phyloP scores from a whole-genome alignment of 2,329 filamentous ascomycete species.

The Cladorrhinum sp. region DNA sequence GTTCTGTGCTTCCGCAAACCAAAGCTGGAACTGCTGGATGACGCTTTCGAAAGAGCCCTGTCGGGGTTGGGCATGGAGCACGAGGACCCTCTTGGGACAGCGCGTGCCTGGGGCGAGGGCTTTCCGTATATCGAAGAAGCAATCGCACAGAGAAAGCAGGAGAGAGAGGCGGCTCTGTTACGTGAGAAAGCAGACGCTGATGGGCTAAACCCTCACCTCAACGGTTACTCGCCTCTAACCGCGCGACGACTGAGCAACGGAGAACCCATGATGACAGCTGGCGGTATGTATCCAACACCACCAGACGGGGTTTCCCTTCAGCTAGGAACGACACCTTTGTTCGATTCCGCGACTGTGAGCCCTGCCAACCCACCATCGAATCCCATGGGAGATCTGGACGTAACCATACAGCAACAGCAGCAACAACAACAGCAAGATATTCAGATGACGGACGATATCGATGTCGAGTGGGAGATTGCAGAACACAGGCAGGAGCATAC shows the following conservation, averaged over 20 bases:
- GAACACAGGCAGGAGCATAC: conserved; percentile 47
- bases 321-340: conserved; percentile 52
- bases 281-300: conserved; percentile 68
- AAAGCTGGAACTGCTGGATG: conserved; percentile 32
- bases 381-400: conserved; percentile 39
- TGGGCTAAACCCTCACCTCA: conserved; percentile 41
- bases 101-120: conserved; percentile 48
- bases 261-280: conserved; percentile 36
- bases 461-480: conserved; percentile 39
- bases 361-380: conserved; percentile 44
- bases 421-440: conserved; percentile 23
- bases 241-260: conserved; percentile 48
- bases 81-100: conserved; percentile 48
- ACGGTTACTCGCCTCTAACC: conserved; percentile 51
- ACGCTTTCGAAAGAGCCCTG: conserved; percentile 39
- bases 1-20: conserved; percentile 31
- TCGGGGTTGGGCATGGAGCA: conserved; percentile 39
- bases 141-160: conserved; percentile 47
- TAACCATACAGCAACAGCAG: conserved; percentile 23
- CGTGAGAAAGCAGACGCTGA: conserved; percentile 44
- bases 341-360: conserved; percentile 56
- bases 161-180: conserved; percentile 43
- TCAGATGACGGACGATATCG: conserved; percentile 32
- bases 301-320: conserved; percentile 58
- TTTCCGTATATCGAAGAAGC: conserved; percentile 46